Evolutionary conservation across 1,139 yeast genomes (phyloP), one percentile per base, ranked within the genome.

Genomic region (Kurtzmaniella quercitrusa): DNA sequence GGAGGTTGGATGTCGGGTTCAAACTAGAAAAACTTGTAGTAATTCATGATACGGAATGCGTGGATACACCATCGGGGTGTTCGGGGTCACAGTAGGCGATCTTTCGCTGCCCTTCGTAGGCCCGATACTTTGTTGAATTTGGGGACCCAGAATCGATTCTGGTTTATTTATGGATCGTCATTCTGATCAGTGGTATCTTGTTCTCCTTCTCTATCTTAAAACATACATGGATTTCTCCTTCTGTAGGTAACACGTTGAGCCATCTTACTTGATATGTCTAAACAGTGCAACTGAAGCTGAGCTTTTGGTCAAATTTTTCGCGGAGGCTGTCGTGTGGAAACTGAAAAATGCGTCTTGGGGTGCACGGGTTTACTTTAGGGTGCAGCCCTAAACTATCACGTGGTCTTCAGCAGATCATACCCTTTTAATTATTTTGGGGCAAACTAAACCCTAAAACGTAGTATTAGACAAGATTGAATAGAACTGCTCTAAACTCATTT

Each of bases 211-310:
- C 30, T 26, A 26, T 26, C 30, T 36, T 36, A 22, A 54, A 46
- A 66, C 72, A 66, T 66, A 66, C 72, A 71, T 64, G 76, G 76
- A 63, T 70, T 71, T 66, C 74, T 69, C 70, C 76, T 71, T 71
- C 76, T 71, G 68, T 66, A 71, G 56, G 76, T 71, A 61, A 71
- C 74, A 67, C 76, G 74, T 68, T 71, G 74, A 64, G 76, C 76
- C 76, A 71, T 71, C 53, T 54, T 50, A 47, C 52, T 51, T 56
- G 52, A 47, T 51, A 41, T 38, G 49, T 56, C 43, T 63, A 64
- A 22, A 14, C 18, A 30, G 18, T 30, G 18, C 18, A 14, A 30
- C n/a, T 14, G 9, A 30, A 30, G 34, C 11, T 14, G 18, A 16
- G 18, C 18, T 30, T 28, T 30, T 14, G 34, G 36, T 38, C 36